Percentiles rank a stretch among this genome's conserved stretches.
phyloP scores from a whole-genome alignment of 768 basidiomycete genomes.

The Suillus sp. region DNA sequence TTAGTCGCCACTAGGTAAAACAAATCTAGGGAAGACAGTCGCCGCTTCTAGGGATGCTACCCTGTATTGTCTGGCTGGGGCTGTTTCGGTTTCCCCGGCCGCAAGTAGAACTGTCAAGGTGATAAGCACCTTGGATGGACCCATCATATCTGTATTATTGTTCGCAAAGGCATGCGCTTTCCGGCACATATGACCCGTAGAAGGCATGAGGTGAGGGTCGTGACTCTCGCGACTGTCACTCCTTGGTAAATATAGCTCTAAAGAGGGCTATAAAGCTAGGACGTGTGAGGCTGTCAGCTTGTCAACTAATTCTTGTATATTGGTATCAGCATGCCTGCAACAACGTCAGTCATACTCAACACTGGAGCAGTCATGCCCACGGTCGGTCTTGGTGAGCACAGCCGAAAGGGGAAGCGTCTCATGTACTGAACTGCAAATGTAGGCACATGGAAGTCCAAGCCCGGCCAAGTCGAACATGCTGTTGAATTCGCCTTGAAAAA shows the following conservation, averaged over 20 bases:
- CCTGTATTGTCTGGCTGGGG: slow-evolving; percentile 67
- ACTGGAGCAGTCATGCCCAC: slow-evolving; percentile 79
- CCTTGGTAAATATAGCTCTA: slow-evolving; percentile 9
- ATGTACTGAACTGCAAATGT: slow-evolving; percentile 1
- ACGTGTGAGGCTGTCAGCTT: background rate
- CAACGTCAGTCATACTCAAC: slow-evolving; percentile 61
- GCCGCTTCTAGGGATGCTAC: slow-evolving; percentile 61
- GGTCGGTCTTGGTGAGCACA: slow-evolving; percentile 58
- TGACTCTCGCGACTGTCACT: slow-evolving; percentile 12
- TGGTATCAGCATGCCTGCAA: slow-evolving; percentile 47
- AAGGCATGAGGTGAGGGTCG: background rate
- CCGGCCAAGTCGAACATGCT: slow-evolving; percentile 71
- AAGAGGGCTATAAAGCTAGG: slow-evolving; percentile 9
- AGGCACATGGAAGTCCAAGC: slow-evolving; percentile 81
- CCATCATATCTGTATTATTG: background rate
- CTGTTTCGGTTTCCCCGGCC: slow-evolving; percentile 58
- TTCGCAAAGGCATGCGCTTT: background rate
- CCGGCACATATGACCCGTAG: background rate
- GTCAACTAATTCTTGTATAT: background rate
- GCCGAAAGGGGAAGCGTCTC: background rate
- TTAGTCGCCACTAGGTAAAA: background rate
- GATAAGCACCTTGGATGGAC: background rate
- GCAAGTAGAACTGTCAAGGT: slow-evolving; percentile 25
- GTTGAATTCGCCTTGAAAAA: slow-evolving; percentile 72
- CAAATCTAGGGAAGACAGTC: background rate